phyloP scores from a whole-genome alignment of 164 flowering plant genomes.

The Chloranthus sessilifolius region DNA sequence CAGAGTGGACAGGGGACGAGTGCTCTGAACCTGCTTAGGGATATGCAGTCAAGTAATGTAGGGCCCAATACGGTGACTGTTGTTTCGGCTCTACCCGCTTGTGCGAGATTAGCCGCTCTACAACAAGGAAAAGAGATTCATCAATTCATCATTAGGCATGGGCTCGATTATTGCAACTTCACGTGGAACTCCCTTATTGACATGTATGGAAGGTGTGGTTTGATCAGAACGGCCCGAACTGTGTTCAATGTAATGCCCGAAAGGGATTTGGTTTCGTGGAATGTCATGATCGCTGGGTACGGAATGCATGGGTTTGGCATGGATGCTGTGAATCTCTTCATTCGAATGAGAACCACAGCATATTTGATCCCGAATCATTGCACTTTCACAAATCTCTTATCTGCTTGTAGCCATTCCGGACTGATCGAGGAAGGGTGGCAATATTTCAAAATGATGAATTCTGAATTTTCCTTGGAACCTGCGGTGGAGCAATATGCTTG shows the following conservation, averaged over 20 bases:
- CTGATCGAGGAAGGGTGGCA: conserved; percentile 31
- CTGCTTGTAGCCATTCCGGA: conserved; percentile 40
- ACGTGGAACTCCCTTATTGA: conserved; percentile 34
- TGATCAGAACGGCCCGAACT: conserved; percentile 21
- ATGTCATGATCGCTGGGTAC: conserved; percentile 28
- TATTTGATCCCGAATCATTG: conserved; percentile 22
- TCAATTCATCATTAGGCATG: conserved; percentile 24
- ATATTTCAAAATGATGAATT: conserved; percentile 29
- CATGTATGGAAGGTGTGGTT: conserved; percentile 37
- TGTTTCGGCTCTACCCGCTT: conserved; percentile 31
- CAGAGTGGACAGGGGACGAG: conserved; percentile 17
- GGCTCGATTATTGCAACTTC: conserved; percentile 17
- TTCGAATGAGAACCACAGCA: conserved; percentile 12
- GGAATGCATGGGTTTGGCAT: conserved; percentile 38
- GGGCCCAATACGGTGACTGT: conserved; percentile 26
- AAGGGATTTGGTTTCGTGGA: conserved; percentile 28
- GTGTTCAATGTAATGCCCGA: conserved; percentile 24
- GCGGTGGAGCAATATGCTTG: conserved; percentile 36
- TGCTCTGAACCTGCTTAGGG: conserved; percentile 24
- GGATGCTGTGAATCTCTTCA: conserved; percentile 28
- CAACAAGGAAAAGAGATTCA: conserved; percentile 37
- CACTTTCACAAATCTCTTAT: conserved; percentile 31
- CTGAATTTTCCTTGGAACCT: conserved; percentile 21
- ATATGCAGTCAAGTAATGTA: conserved; percentile 21
- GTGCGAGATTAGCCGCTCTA: conserved; percentile 29